phyloP scores from a whole-genome alignment of 768 basidiomycete species.

The Tylopilus sp. region DNA sequence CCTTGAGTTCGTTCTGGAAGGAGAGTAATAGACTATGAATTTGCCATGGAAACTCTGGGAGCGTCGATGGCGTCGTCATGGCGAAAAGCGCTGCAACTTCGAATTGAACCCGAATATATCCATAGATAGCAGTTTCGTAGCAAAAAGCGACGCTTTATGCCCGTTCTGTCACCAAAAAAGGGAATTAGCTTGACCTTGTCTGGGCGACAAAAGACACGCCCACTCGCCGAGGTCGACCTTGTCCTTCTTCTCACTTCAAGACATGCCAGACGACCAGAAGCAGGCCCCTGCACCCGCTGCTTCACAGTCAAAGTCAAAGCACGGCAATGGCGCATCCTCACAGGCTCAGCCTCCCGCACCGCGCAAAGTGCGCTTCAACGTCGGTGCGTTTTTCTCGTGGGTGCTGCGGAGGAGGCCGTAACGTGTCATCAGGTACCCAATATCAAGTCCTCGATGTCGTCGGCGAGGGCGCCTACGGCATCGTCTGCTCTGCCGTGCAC shows the following conservation, averaged over 20 bases:
- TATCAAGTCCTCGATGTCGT: conserved; percentile 87
- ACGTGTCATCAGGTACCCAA: conserved; percentile 52
- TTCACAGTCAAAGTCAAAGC: conserved; percentile 39
- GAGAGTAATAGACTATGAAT: no score
- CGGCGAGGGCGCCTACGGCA: conserved; percentile 90
- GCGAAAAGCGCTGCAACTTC: no score
- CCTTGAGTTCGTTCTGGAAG: no score
- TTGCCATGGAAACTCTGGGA: no score
- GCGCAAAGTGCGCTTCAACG: conserved; percentile 86
- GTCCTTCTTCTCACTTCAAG: background rate
- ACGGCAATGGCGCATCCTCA: conserved; percentile 39
- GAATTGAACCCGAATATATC: no score
- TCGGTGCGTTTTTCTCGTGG: conserved; percentile 44
- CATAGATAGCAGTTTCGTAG: no score
- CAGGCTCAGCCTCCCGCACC: conserved; percentile 51
- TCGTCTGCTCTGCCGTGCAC: conserved; percentile 92
- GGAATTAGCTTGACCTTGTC: no score
- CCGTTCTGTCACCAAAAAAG: no score
- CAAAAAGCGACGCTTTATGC: no score
- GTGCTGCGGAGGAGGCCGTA: background rate
- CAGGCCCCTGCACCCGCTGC: conserved; percentile 16
- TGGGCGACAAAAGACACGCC: no score
- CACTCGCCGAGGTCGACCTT: no score
- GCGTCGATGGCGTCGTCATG: no score
- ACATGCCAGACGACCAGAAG: conserved; percentile 28